Evolutionary conservation across 768 basidiomycete species (phyloP).

Genomic region (Plicaturopsis crispa): DNA sequence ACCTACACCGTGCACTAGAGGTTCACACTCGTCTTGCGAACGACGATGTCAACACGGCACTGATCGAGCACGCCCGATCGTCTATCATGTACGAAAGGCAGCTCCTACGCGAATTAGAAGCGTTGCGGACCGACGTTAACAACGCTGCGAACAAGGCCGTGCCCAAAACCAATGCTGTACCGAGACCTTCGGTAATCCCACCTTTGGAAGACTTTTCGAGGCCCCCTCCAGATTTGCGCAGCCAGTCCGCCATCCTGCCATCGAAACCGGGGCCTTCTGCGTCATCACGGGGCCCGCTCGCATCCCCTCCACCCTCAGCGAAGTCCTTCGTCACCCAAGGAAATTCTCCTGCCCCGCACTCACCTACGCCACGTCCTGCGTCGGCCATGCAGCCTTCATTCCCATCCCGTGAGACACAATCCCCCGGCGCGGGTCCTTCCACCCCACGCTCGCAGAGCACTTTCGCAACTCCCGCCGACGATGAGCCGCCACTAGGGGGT

Average conservation of each 20-base stretch:
- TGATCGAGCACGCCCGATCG: constrained; percentile 90
- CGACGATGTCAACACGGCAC: constrained; percentile 82
- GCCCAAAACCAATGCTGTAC: constrained; percentile 39
- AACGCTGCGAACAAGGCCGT: constrained; percentile 56
- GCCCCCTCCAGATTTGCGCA: constrained; percentile 12
- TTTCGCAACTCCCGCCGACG: constrained; percentile 19
- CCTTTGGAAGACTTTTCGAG: constrained; percentile 55
- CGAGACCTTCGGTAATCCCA: constrained; percentile 54
- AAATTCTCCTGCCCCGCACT: constrained; percentile 12
- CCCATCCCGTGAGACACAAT: constrained; percentile 39
- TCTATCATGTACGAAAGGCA: constrained; percentile 90
- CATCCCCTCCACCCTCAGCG: constrained; percentile 7
- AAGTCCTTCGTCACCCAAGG: constrained; percentile 12
- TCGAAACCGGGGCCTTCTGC: constrained; percentile 23
- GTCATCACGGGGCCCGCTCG: not conserved
- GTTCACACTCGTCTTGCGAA: constrained; percentile 83
- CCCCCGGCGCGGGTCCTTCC: constrained; percentile 46
- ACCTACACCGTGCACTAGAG: constrained; percentile 80
- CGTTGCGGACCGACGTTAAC: constrained; percentile 68
- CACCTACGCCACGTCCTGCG: constrained; percentile 10
- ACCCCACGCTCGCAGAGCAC: constrained; percentile 20
- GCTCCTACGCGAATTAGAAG: constrained; percentile 80
- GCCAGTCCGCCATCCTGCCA: constrained; percentile 15
- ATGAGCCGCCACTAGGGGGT: constrained; percentile 50
- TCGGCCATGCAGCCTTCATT: constrained; percentile 20